Evolutionary conservation across 192 early-diverging fungal species (phyloP).

Genomic region (Backusella liffmaniae): DNA sequence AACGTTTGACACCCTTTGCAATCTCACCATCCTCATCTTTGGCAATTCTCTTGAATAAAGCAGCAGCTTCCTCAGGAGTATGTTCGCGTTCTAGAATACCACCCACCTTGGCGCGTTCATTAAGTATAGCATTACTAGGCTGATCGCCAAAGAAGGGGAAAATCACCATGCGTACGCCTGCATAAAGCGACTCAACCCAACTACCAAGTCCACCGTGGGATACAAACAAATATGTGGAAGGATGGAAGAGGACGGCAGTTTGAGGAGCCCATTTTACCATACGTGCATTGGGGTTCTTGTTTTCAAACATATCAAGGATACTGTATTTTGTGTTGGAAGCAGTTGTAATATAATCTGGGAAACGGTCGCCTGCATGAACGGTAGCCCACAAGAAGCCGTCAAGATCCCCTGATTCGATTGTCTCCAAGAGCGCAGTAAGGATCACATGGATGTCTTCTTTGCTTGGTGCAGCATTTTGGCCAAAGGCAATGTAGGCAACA

Average conservation of each 20-base stretch:
- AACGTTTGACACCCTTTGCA: background rate
- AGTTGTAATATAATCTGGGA: background rate
- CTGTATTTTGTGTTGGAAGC: background rate
- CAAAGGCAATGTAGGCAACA: conserved; percentile 36
- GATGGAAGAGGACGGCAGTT: conserved; percentile 27
- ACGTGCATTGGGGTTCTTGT: background rate
- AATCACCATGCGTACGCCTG: conserved; percentile 23
- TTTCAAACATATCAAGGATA: background rate
- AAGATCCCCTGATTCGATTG: conserved; percentile 18
- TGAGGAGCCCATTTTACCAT: conserved; percentile 30
- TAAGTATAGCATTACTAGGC: conserved; percentile 2
- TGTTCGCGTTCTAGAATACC: background rate
- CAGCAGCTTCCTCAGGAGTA: background rate
- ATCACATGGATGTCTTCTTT: conserved; percentile 9
- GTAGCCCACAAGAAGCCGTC: conserved; percentile 40
- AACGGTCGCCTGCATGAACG: background rate
- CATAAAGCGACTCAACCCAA: conserved; percentile 30
- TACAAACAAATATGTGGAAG: conserved; percentile 24
- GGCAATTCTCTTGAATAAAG: background rate
- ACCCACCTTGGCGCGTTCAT: background rate
- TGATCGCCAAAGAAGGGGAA: conserved; percentile 38
- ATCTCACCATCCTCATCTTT: background rate
- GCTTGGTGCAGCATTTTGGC: conserved; percentile 13
- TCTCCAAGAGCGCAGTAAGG: conserved; percentile 19
- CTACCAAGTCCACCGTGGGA: conserved; percentile 28